These are phyloP conservation scores for Primulina tabacum DNA, from an alignment of 257 asterid genomes.

Conservation along the genomic window DNA sequence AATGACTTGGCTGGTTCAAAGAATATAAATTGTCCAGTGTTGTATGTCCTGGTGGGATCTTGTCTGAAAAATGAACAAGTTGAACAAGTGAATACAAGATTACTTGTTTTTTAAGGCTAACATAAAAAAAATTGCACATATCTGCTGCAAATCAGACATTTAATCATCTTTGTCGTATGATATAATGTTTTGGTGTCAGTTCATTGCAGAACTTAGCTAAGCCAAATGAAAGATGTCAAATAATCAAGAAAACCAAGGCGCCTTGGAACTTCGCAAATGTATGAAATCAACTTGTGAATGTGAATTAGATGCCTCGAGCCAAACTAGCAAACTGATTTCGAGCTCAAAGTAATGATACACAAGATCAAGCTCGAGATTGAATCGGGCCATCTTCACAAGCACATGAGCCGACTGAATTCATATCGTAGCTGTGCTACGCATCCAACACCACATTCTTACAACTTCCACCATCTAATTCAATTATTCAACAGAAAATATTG, in stretches of 20 bases:
- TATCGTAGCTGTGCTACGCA: no score
- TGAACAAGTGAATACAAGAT: background rate
- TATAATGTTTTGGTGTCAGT: background rate
- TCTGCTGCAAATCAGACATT: background rate
- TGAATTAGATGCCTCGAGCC: background rate
- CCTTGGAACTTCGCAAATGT: background rate
- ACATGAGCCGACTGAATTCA: no score
- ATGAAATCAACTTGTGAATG: background rate
- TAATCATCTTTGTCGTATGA: background rate
- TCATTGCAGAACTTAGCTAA: background rate
- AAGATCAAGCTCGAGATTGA: background rate
- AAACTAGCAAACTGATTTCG: background rate
- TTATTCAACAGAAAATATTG: no score
- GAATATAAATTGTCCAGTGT: slow-evolving; percentile 18
- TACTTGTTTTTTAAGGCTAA: background rate
- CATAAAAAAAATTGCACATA: background rate
- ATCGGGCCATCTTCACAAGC: no score
- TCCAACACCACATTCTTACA: background rate
- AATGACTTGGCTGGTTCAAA: slow-evolving; percentile 19
- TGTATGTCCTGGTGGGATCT: slow-evolving; percentile 24
- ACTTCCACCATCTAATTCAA: background rate
- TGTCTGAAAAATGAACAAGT: slow-evolving; percentile 30
- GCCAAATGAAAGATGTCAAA: background rate
- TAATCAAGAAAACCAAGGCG: background rate
- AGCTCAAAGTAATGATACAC: slow-evolving; percentile 1